These are phyloP conservation scores for Nevesoporus exiguus DNA, from an alignment of 768 basidiomycete genomes.

Conservation along the genomic window DNA sequence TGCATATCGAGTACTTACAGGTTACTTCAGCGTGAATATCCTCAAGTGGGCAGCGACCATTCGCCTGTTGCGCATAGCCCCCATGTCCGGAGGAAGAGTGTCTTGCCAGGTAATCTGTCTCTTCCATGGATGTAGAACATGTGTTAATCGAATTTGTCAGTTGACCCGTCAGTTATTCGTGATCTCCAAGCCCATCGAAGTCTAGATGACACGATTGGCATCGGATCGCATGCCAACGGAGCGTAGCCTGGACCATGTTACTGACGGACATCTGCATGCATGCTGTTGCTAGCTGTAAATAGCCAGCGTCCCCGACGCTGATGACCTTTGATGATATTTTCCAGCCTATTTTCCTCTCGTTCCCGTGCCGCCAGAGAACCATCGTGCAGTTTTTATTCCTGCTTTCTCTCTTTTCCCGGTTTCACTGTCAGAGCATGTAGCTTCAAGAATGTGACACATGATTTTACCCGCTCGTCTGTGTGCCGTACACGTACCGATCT, in stretches of 20 bases:
- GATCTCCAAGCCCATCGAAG: conserved; percentile 87
- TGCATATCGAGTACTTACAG: conserved; percentile 18
- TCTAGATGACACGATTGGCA: conserved; percentile 54
- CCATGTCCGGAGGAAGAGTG: conserved; percentile 93
- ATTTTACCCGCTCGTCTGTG: conserved; percentile 17
- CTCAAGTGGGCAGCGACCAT: conserved; percentile 61
- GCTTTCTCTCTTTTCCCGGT: conserved; percentile 1
- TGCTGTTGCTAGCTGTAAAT: conserved; percentile 25
- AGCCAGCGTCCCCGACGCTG: conserved; percentile 17
- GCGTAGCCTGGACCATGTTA: conserved; percentile 17
- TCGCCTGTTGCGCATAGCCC: conserved; percentile 57
- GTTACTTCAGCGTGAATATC: conserved; percentile 55
- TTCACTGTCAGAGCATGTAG: conserved; percentile 23
- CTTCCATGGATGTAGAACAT: background rate
- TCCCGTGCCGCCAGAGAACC: conserved; percentile 19
- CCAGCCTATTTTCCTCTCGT: conserved; percentile 18
- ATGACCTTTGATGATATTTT: conserved; percentile 30
- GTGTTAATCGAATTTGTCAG: conserved; percentile 38
- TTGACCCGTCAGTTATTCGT: conserved; percentile 84
- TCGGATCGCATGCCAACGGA: conserved; percentile 31
- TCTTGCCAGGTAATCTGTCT: conserved; percentile 68
- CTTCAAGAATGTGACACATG: conserved; percentile 24
- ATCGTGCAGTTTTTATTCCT: conserved; percentile 14
- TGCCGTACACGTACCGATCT: conserved; percentile 27
- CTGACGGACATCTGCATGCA: conserved; percentile 16